Evolutionary conservation across 306 rosid genomes (phyloP), one percentile per base, ranked within the genome.

Genomic region (Pyrus betulifolia): DNA sequence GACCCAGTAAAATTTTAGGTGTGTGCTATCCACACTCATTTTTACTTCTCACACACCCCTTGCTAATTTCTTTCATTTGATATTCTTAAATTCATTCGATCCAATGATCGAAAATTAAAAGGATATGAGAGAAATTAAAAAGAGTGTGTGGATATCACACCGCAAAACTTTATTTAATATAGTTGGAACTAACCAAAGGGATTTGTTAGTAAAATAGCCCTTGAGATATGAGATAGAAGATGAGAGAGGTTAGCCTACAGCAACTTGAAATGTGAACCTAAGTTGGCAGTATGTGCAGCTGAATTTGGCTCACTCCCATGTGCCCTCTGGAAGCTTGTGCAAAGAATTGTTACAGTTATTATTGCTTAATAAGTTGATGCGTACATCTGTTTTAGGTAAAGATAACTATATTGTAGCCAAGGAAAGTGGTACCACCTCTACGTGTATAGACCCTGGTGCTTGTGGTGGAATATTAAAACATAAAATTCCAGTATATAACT

Each of bases 191-290:
- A n/a, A 66, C 64, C 4, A 65, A 46, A 71, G 76, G 58, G 38
- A 4, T 54, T 46, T 25, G 76, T 67, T 25, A 46, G 67, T 58
- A 76, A 35, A 22, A 46, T 25, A 44, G 25, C 44, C 33, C 52
- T 49, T 45, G 19, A 23, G 54, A 45, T n/a, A 42, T 18, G 17
- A 5, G 74, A 58, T 13, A 64, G 19, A 62, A 76, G 31, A 42
- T 21, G 57, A 60, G 42, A 42, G 63, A 8, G 69, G 61, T 8
- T 11, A 71, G 31, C 46, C 67, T 76, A 77, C 79, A 82, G 76
- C 49, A 31, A 73, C 85, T 82, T 71, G 85, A 78, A 77, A 73
- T 82, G 85, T 82, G 85, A 67, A 73, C 85, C 79, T 22, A 19
- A 35, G 52, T 69, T 82, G 85, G 79, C 79, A 46, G 33, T 62